Base-by-base conservation (phyloP, 2,329 filamentous ascomycete species). In the Elsinoe fawcettii region DNA sequence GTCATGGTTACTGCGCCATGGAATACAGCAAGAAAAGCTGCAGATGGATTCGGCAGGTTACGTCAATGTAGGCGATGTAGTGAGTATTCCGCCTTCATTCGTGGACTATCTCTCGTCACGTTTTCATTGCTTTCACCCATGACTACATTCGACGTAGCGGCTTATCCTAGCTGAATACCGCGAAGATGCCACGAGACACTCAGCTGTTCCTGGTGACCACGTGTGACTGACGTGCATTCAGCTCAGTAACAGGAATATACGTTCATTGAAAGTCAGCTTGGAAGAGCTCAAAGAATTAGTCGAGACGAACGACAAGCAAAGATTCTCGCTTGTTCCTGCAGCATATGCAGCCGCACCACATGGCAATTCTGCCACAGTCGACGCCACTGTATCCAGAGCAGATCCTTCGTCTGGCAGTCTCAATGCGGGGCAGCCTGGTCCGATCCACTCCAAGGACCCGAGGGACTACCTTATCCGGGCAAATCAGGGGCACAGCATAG, bases 401-500 rank as follows among this genome's bases (percentile, higher is more conserved):
- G 44, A 53, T 12, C 39, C 49, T 18, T 23, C 54, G 25, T 73
- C 70, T 12, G 63, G 65, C 18, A 65, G 69, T 36, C 69, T 71
- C n/a, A 63, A 73, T 12, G 63, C 70, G 22, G 49, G 30, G 49
- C 49, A 53, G 49, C 30, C 32, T 23, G 14, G 25, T 25, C 9
- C 9, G 3, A 18, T 44, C 5, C 18, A 47, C n/a, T 69, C 72
- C 47, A 60, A 70, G 7, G 75, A 86, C 51, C 79, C 88, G 0
- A 70, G 78, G 0, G 78, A 87, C 70, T 96, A 85, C 75, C 78
- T 95, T 30, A 96, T 99, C 73, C 90, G 93, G 66, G 93, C 93
- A 25, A 96, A 95, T 67, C 93, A 97, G 74, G 93, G 93, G 56
- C 93, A 97, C 75, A 90, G 83, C 65, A 88, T 99, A 67, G 83